Percentiles rank a stretch among this genome's conserved stretches.
These are phyloP conservation scores for Penicillium tannophilum DNA, from an alignment of 495 filamentous ascomycete species.

Conservation along the genomic window DNA sequence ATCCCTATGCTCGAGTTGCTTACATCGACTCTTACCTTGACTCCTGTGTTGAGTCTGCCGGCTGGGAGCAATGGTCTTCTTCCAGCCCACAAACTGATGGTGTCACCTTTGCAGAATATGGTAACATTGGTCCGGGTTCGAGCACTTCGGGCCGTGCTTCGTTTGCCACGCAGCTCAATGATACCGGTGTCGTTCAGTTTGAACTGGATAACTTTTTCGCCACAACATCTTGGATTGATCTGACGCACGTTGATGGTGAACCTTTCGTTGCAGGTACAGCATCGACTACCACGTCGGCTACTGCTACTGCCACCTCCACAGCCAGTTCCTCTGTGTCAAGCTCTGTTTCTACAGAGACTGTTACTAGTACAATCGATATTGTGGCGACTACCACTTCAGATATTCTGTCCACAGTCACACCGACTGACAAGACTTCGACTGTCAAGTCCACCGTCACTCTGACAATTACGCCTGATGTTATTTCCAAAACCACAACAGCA, in stretches of 20 bases:
- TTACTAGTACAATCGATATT: neutral
- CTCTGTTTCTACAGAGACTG: neutral
- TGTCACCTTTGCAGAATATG: constrained; percentile 25
- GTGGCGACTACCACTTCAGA: neutral
- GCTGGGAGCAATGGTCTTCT: constrained; percentile 45
- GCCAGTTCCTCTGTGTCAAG: neutral
- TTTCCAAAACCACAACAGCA: constrained; percentile 6
- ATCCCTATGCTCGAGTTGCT: constrained; percentile 57
- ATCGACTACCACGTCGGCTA: neutral
- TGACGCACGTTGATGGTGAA: constrained; percentile 12
- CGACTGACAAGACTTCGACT: constrained; percentile 16
- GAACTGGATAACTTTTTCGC: constrained; percentile 14
- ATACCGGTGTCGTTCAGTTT: constrained; percentile 10
- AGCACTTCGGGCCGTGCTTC: constrained; percentile 8
- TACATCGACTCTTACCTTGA: constrained; percentile 57
- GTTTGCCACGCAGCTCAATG: constrained; percentile 13
- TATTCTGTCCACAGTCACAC: constrained; percentile 3
- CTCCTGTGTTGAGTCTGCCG: constrained; percentile 55
- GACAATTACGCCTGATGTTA: constrained; percentile 3
- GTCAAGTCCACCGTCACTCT: constrained; percentile 8
- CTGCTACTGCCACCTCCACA: neutral
- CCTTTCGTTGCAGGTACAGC: constrained; percentile 6
- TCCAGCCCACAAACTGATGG: constrained; percentile 14
- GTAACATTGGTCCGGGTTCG: constrained; percentile 20
- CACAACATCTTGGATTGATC: constrained; percentile 15